These are phyloP conservation scores for Aspergillus felis DNA, from an alignment of 2,329 filamentous ascomycete genomes.

Conservation along the genomic window DNA sequence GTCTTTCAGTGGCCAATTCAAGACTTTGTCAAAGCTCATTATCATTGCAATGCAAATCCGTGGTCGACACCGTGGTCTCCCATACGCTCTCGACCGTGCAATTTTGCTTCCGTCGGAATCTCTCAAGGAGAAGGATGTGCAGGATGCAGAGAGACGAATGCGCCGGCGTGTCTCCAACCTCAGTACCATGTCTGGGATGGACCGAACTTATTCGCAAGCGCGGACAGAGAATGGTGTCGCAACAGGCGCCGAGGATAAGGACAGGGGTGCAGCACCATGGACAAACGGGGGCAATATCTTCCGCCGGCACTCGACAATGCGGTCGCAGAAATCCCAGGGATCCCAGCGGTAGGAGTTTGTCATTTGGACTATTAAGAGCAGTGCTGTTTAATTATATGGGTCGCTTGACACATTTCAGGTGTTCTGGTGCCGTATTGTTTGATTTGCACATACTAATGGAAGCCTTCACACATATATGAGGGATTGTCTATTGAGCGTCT, in stretches of 20 bases:
- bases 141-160: slow-evolving; percentile 47
- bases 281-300: slow-evolving; percentile 19
- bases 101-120: slow-evolving; percentile 64
- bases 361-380: background rate
- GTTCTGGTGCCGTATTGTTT: background rate
- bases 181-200: slow-evolving; percentile 26
- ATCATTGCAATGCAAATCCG: slow-evolving; percentile 66
- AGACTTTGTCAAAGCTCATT: slow-evolving; percentile 62
- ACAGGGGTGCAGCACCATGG: slow-evolving; percentile 16
- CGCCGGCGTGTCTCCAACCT: slow-evolving; percentile 36
- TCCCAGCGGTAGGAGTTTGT: slow-evolving; percentile 12
- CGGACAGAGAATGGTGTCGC: slow-evolving; percentile 19
- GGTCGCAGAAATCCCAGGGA: slow-evolving; percentile 22
- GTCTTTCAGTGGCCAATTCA: slow-evolving; percentile 80
- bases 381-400: background rate
- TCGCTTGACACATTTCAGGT: background rate
- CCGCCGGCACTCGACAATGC: slow-evolving; percentile 26
- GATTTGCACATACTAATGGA: background rate
- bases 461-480: background rate
- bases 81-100: slow-evolving; percentile 65
- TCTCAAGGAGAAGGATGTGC: slow-evolving; percentile 58
- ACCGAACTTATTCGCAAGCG: slow-evolving; percentile 20
- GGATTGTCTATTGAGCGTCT: background rate
- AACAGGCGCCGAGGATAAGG: slow-evolving; percentile 23
- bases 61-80: slow-evolving; percentile 61